These are phyloP conservation scores for Hypoxylon sp. DNA, from an alignment of 2,329 filamentous ascomycete species.

Conservation along the genomic window DNA sequence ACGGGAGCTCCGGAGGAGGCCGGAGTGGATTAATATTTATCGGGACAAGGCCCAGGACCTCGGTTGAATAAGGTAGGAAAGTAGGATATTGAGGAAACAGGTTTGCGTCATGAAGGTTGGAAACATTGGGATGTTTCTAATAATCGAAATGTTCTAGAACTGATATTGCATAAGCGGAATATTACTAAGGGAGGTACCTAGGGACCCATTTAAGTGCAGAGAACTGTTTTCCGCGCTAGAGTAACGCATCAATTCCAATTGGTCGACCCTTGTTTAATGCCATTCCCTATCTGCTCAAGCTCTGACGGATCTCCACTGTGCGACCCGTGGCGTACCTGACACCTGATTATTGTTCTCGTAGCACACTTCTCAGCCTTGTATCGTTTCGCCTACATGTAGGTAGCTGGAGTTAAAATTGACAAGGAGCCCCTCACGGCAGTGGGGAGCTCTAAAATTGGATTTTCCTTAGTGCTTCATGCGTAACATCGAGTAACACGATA, in stretches of 20 bases:
- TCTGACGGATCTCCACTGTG: conserved; percentile 26
- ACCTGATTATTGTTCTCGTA: conserved; percentile 10
- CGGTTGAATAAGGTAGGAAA: conserved; percentile 1
- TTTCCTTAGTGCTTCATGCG: conserved; percentile 44
- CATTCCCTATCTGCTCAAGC: conserved; percentile 15
- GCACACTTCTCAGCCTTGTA: conserved; percentile 31
- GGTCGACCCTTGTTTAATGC: not conserved
- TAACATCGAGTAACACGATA: conserved; percentile 35
- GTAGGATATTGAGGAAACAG: conserved; percentile 7
- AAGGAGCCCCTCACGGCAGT: conserved; percentile 34
- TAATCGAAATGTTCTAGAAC: conserved; percentile 38
- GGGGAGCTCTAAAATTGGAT: conserved; percentile 48
- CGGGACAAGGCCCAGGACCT: not conserved
- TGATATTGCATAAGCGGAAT: conserved; percentile 21
- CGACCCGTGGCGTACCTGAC: conserved; percentile 13
- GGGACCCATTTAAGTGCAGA: not conserved
- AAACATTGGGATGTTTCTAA: conserved; percentile 22
- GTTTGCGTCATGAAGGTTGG: conserved; percentile 25
- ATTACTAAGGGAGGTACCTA: conserved; percentile 13
- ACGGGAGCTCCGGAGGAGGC: not conserved
- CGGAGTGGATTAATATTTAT: not conserved
- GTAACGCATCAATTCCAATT: not conserved
- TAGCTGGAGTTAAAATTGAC: conserved; percentile 28
- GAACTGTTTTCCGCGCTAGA: not conserved
- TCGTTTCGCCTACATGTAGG: conserved; percentile 9